Conservation (phyloP, 2,329 filamentous ascomycete genomes). For the Beauveria brongniartii region DNA sequence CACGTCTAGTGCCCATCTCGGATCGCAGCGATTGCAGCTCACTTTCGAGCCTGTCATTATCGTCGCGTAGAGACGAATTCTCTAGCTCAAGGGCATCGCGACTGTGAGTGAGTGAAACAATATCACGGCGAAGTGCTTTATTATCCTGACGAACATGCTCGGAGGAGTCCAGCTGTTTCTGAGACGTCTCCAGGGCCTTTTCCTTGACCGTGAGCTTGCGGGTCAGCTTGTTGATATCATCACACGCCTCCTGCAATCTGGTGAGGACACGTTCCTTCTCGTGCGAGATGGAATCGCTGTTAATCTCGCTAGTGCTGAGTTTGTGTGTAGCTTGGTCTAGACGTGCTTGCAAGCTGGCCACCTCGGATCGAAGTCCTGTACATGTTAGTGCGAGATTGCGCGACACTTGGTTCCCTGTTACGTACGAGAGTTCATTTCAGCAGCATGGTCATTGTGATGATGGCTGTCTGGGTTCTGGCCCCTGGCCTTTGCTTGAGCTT, state of each 20-base stretch:
- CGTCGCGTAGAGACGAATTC: conserved; percentile 31
- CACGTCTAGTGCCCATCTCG: conserved; percentile 33
- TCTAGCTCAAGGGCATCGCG: conserved; percentile 31
- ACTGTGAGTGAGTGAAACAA: conserved; percentile 31
- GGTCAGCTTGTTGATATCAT: conserved; percentile 45
- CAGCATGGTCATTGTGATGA: background rate
- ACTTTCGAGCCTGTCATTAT: conserved; percentile 31
- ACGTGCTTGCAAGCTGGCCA: conserved; percentile 52
- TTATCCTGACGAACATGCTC: conserved; percentile 31
- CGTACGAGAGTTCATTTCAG: conserved; percentile 4
- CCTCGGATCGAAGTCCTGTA: conserved; percentile 48
- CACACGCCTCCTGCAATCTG: conserved; percentile 53
- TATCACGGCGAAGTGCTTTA: conserved; percentile 33
- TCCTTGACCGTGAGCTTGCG: conserved; percentile 33
- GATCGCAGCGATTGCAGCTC: conserved; percentile 29
- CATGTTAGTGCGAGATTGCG: conserved; percentile 10
- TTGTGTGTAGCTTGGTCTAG: conserved; percentile 57
- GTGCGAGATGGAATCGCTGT: conserved; percentile 51
- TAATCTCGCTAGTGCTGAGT: conserved; percentile 52
- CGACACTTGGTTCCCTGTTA: background rate
- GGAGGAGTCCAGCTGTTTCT: conserved; percentile 33
- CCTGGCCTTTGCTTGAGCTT: conserved; percentile 36
- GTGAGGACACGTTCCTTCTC: conserved; percentile 59
- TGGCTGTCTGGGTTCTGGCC: conserved; percentile 20
- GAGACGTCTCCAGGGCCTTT: conserved; percentile 34